Base-by-base conservation (phyloP, 768 basidiomycete species). In the Strobilomyces dryophilus region DNA sequence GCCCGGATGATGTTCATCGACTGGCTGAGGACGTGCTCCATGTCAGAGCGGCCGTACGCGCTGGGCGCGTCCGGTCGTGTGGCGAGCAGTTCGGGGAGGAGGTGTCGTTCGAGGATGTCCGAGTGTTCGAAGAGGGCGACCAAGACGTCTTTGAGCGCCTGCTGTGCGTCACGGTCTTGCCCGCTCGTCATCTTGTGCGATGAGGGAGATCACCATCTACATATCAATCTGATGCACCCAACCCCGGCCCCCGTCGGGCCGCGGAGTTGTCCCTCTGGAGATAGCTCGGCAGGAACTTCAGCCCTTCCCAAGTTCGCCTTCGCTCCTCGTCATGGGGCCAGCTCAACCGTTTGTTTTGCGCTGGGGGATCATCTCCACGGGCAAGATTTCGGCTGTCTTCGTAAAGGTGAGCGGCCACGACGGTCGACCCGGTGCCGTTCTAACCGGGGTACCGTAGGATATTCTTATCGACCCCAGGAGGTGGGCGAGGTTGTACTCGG, bases 291-390 rank as follows among this genome's bases (percentile, higher is more conserved):
- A 26, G 47, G 35, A 29, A 6, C 27, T 36, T 27, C 42, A 45
- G 52, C 36, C 40, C 44, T 44, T 49, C 39, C 51, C 45, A 29
- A 3, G 29, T 31, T 24, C 46, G 7, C 20, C 43, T 43, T 21
- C 47, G 29, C n/a, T 35, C 35, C 47, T 39, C 40, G 41, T 47
- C 35, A 61, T 69, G 68, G 39, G 51, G 42, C 40, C 58, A 44
- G n/a, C 52, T 35, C 68, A 71, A 56, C 73, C 75, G 1, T 70
- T 75, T 44, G 73, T 72, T 17, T 68, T 92, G 49, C 81, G 81
- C 51, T 93, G 92, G 92, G 92, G 92, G 17, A 89, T 94, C 58
- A 86, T 95, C 56, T 89, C 90, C 12, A 92, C 91, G 2, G 90
- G 89, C 29, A 64, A 66, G 18, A 94, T 93, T 53, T 83, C 90